Conservation (phyloP, 2,329 filamentous ascomycete genomes). For the Atkinsonella texensis region DNA sequence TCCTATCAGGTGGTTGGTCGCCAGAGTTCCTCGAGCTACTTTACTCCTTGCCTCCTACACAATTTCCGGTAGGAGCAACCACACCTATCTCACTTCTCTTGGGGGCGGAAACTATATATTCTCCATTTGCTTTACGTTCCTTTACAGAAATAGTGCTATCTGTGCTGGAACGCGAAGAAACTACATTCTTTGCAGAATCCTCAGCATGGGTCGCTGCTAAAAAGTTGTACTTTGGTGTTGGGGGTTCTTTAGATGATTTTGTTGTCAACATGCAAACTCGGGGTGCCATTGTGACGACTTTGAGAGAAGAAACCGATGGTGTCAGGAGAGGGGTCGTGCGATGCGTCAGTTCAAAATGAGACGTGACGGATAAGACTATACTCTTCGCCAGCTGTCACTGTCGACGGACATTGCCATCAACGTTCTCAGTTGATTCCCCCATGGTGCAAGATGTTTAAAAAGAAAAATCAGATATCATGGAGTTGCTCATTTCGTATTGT, state of each 20-base stretch:
- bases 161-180: slow-evolving; percentile 38
- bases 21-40: slow-evolving; percentile 50
- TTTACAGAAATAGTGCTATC: slow-evolving; percentile 57
- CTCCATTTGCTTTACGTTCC: slow-evolving; percentile 53
- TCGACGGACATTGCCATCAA: neutral
- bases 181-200: slow-evolving; percentile 26
- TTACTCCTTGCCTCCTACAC: slow-evolving; percentile 18
- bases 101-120: slow-evolving; percentile 76
- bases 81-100: slow-evolving; percentile 40
- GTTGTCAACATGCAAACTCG: slow-evolving; percentile 36
- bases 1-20: slow-evolving; percentile 68
- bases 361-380: neutral
- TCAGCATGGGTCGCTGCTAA: slow-evolving; percentile 64
- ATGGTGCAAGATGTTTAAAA: too few relatives aligned
- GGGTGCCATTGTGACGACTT: slow-evolving; percentile 34
- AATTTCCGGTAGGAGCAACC: neutral
- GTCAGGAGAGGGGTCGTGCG: slow-evolving; percentile 49
- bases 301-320: slow-evolving; percentile 48
- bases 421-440: too few relatives aligned
- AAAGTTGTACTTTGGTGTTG: slow-evolving; percentile 73
- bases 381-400: neutral
- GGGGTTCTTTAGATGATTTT: slow-evolving; percentile 70
- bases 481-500: neutral
- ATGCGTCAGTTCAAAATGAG: neutral
- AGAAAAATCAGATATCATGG: neutral